Conservation (phyloP, 106 monocot species). For the Allium cepa region DNA sequence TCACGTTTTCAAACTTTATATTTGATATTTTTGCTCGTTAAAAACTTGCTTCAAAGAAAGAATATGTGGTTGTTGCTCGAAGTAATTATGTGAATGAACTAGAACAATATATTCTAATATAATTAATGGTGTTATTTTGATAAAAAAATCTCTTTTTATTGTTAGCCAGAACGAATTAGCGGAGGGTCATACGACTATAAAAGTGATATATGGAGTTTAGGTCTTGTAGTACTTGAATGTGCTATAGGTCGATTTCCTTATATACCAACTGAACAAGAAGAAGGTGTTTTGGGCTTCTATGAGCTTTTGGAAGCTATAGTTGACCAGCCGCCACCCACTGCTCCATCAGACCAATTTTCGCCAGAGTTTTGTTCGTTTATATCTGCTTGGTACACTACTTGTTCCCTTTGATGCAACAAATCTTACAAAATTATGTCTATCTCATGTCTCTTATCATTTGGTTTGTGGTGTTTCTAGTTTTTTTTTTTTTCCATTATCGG, state of each 20-base stretch:
- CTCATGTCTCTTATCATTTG: background rate
- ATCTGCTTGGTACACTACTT: conserved; percentile 67
- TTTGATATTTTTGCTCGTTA: too few relatives aligned
- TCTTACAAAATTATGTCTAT: background rate
- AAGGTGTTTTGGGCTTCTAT: conserved; percentile 75
- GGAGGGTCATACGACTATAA: conserved; percentile 86
- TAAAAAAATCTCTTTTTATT: conserved; percentile 6
- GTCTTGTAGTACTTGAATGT: conserved; percentile 94
- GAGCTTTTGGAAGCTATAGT: conserved; percentile 91
- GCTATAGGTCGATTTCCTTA: conserved; percentile 93
- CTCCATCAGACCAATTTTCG: conserved; percentile 92
- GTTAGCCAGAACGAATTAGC: conserved; percentile 85
- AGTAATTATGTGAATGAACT: too few relatives aligned
- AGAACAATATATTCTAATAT: background rate
- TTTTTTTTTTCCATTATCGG: background rate
- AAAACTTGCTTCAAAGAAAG: too few relatives aligned
- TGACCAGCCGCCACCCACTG: conserved; percentile 83
- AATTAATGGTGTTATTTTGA: background rate
- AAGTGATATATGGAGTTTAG: conserved; percentile 98
- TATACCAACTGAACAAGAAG: conserved; percentile 55
- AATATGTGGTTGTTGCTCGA: too few relatives aligned
- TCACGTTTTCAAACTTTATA: too few relatives aligned
- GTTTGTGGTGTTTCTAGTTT: background rate
- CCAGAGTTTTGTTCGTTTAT: conserved; percentile 98
- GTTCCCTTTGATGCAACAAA: background rate